A percentile compares a stretch with the other conserved stretches of the same genome.
phyloP scores from a whole-genome alignment of 2,329 filamentous ascomycete genomes.

The Calonectria crousiana region DNA sequence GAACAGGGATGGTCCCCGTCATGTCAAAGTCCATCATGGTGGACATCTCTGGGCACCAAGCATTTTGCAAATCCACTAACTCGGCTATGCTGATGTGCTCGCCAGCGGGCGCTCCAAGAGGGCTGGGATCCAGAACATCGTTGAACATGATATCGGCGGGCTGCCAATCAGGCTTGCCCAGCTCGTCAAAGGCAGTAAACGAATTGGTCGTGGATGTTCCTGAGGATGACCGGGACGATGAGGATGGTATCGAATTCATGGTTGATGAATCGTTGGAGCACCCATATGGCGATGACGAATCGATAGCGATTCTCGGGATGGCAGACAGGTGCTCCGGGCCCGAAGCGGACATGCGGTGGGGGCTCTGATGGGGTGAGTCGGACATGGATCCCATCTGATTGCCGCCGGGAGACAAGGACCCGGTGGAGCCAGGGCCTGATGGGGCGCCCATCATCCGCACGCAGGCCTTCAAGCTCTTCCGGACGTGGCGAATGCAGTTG shows the following conservation, averaged over 20 bases:
- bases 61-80: slow-evolving; percentile 39
- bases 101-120: slow-evolving; percentile 28
- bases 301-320: slow-evolving; percentile 18
- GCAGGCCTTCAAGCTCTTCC: slow-evolving; percentile 47
- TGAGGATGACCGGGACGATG: slow-evolving; percentile 40
- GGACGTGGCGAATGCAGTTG: slow-evolving; percentile 36
- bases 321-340: slow-evolving; percentile 19
- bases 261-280: slow-evolving; percentile 32
- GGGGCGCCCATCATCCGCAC: slow-evolving; percentile 36
- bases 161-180: slow-evolving; percentile 42
- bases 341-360: slow-evolving; percentile 4
- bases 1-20: slow-evolving; percentile 36
- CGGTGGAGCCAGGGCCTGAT: slow-evolving; percentile 33
- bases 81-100: slow-evolving; percentile 42
- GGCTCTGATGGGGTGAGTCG: slow-evolving; percentile 37
- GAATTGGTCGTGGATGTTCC: slow-evolving; percentile 32
- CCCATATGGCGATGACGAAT: slow-evolving; percentile 29
- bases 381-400: slow-evolving; percentile 34
- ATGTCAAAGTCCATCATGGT: slow-evolving; percentile 47
- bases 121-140: slow-evolving; percentile 32
- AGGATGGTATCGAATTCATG: slow-evolving; percentile 35
- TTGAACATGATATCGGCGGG: slow-evolving; percentile 40
- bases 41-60: slow-evolving; percentile 48
- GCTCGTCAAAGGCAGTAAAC: slow-evolving; percentile 41
- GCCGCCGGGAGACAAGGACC: slow-evolving; percentile 32